Evolutionary conservation across 2,329 filamentous ascomycete genomes (phyloP), one percentile per base, ranked within the genome.

Genomic region (Helotiales sp.): DNA sequence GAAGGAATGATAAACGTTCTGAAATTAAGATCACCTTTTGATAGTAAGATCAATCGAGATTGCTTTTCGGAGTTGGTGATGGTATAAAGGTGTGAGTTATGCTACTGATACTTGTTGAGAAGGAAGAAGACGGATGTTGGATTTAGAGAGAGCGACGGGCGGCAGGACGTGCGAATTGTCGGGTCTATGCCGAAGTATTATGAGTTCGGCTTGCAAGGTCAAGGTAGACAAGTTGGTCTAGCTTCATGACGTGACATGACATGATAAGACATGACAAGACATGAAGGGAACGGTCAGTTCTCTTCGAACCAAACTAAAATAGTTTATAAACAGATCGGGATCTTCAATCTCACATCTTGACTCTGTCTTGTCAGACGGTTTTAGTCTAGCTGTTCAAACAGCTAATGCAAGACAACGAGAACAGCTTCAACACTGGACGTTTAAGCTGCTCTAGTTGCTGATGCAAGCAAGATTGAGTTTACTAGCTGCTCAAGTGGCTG

Each of bases 131-230:
- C n/a, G 30, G 34, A 40, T 6, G 13, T 54, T 32, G 15, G 11
- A 32, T 32, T 34, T 32, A 55, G 28, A 20, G 28, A 55, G 8
- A 17, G 34, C 34, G 17, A 32, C 50, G 26, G 50, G 30, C 50
- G 50, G 50, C 50, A 55, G 50, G 50, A 55, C 50, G 50, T 55
- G 50, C 50, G 50, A 55, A 34, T 13, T 34, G 50, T 15, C 34
- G 15, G 34, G 34, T 55, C 50, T 55, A 34, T 40, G 55, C 55
- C 32, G 20, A 58, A 58, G 10, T 1, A 43, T n/a, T n/a, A n/a
- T n/a, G n/a, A 43, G 34, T 40, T 58, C 37, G 20, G 34, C 32
- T 43, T 40, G 28, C 26, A 34, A 55, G 50, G n/a, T 26, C 17
- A 28, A 52, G 49, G 24, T 32, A 30, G 5, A 15, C 26, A 6